Conservation (phyloP, 2,329 filamentous ascomycete genomes). For the Ascochyta lentis region DNA sequence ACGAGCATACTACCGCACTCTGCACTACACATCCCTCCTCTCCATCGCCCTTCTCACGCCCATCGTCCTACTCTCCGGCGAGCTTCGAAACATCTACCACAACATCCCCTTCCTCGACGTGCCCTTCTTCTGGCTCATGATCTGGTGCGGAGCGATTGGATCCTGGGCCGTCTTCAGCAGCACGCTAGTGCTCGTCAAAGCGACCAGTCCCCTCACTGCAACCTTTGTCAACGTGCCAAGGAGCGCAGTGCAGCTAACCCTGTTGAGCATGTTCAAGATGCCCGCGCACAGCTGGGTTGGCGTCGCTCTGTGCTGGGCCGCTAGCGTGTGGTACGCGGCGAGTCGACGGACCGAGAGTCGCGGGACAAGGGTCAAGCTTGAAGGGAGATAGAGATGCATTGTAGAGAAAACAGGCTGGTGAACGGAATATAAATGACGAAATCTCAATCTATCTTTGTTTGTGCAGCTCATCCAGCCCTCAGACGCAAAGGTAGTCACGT, state of each 20-base stretch:
- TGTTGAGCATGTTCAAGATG: slow-evolving; percentile 57
- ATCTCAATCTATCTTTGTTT: too few relatives aligned
- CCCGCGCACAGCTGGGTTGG: slow-evolving; percentile 61
- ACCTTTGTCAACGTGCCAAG: slow-evolving; percentile 59
- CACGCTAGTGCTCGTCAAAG: slow-evolving; percentile 57
- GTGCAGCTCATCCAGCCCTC: too few relatives aligned
- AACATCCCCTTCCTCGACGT: slow-evolving; percentile 64
- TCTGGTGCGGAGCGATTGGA: slow-evolving; percentile 56
- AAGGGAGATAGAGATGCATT: slow-evolving; percentile 24
- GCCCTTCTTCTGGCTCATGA: slow-evolving; percentile 63
- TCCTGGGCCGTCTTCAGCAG: slow-evolving; percentile 57
- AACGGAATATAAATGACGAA: too few relatives aligned
- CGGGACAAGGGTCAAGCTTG: slow-evolving; percentile 40
- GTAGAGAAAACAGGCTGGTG: too few relatives aligned
- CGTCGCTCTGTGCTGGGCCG: slow-evolving; percentile 58
- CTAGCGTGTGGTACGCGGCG: slow-evolving; percentile 58
- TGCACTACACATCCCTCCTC: slow-evolving; percentile 61
- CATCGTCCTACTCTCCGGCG: slow-evolving; percentile 58
- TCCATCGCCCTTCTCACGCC: slow-evolving; percentile 58
- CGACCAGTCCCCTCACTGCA: slow-evolving; percentile 59
- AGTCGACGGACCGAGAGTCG: slow-evolving; percentile 50
- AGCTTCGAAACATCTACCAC: slow-evolving; percentile 56
- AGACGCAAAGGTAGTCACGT: too few relatives aligned
- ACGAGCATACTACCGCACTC: slow-evolving; percentile 58
- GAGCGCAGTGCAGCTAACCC: slow-evolving; percentile 56